Evolutionary conservation across 345 rosid genomes (phyloP).

Genomic region (Limnanthes douglasii): DNA sequence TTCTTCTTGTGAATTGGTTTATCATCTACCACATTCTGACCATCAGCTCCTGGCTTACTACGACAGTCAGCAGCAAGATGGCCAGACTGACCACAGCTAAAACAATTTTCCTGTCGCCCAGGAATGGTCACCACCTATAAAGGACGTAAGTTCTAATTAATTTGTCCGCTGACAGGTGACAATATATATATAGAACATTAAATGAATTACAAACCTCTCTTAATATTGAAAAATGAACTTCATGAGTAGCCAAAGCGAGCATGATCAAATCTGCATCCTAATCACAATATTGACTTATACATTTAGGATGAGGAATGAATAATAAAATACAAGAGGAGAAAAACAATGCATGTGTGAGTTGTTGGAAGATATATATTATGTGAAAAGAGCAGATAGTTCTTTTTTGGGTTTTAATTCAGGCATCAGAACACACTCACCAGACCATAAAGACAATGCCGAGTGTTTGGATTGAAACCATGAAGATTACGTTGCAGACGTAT

Average conservation of each 20-base stretch:
- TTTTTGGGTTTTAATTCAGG: too few species aligned
- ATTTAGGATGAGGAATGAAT: neutral
- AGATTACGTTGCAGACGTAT: conserved; percentile 74
- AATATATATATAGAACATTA: conserved; percentile 4
- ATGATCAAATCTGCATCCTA: conserved; percentile 99
- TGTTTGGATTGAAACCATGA: conserved; percentile 88
- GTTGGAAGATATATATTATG: too few species aligned
- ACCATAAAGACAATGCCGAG: conserved; percentile 86
- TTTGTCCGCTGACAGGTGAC: conserved; percentile 1
- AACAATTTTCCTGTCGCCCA: conserved; percentile 95
- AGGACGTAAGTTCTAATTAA: neutral
- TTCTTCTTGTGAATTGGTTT: conserved; percentile 88
- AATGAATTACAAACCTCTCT: conserved; percentile 55
- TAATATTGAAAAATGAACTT: conserved; percentile 92
- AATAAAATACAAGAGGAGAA: neutral
- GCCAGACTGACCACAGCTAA: conserved; percentile 81
- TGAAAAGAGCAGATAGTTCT: too few species aligned
- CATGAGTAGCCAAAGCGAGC: conserved; percentile 94
- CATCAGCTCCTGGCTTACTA: conserved; percentile 36
- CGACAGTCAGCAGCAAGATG: conserved; percentile 94
- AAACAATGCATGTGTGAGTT: conserved; percentile 2
- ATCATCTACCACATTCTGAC: conserved; percentile 39
- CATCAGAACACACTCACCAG: conserved; percentile 45
- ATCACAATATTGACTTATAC: conserved; percentile 6
- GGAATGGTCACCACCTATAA: conserved; percentile 67